phyloP scores from a whole-genome alignment of 78 protist genomes.

The slime mould (Dictyostelium discoideum) region DNA sequence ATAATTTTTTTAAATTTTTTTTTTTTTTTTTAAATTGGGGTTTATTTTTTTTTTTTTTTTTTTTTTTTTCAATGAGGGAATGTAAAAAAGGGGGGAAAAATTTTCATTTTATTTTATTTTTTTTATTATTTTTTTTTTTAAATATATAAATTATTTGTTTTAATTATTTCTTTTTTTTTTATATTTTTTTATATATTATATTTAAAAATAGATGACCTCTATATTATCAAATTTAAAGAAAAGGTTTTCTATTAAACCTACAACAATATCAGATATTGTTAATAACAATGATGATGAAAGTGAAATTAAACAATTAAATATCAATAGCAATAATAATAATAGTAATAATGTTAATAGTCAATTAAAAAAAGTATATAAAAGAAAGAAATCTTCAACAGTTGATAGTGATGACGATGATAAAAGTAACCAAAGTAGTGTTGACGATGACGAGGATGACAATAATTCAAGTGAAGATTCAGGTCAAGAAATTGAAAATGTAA shows the following conservation, averaged over 20 bases:
- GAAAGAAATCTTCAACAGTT: not conserved
- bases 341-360: not conserved
- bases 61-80: too few relatives aligned
- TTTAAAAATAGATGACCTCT: not conserved
- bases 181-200: not conserved
- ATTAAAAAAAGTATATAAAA: not conserved
- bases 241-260: not conserved
- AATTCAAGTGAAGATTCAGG: not conserved
- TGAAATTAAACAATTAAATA: not conserved
- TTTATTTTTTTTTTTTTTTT: too few relatives aligned
- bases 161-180: not conserved
- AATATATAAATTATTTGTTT: too few relatives aligned
- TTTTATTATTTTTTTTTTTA: not conserved
- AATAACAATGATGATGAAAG: not conserved
- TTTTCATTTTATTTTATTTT: not conserved
- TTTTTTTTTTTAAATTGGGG: too few relatives aligned
- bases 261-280: not conserved
- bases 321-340: not conserved
- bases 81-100: too few relatives aligned
- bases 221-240: conserved; percentile 12
- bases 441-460: not conserved
- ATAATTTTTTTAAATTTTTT: too few relatives aligned
- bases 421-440: not conserved
- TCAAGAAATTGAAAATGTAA: not conserved
- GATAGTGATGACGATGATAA: not conserved